Base-by-base conservation (phyloP, 129 eudicot species). In the Lonicera japonica region DNA sequence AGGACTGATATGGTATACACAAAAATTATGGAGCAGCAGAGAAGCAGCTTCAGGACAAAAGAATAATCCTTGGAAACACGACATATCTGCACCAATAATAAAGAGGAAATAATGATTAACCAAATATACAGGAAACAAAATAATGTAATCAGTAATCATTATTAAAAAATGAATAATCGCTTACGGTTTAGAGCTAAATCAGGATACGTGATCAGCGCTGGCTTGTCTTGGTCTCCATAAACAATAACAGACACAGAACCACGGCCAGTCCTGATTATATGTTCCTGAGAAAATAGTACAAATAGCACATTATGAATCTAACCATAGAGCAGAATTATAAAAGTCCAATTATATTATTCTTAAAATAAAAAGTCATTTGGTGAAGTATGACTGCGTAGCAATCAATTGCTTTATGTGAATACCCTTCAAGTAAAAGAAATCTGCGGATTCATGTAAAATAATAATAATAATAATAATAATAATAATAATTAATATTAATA, bases 121-220 rank as follows among this genome's bases (percentile, higher is more conserved):
- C 6, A 29, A 29, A 29, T 29, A 29, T 29, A 29, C 36, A 29
- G 36, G 36, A 29, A 29, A 29, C 6, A 6, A 29, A 29, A n/a
- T n/a, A n/a, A n/a, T n/a, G n/a, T n/a, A n/a, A n/a, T n/a, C n/a
- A n/a, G n/a, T n/a, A 29, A 29, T 29, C 36, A 29, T 29, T 29
- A 1, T 2, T 29, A 6, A 29, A 29, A 67, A 8, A n/a, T 45
- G 20, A 23, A 25, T 21, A 25, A 23, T 16, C 14, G 70, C 96
- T 83, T 79, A 94, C 99, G 94, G 74, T 94, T 94, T 58, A 94
- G 70, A 70, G 99, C 99, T 70, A 94, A 64, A 88, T 94, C 99
- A 24, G 99, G 99, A 79, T 94, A 94, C 15, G 99, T 94, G 69
- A 94, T 63, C 70, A 94, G 58, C 36, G 96, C 89, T 21, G 99